Percentiles rank a stretch among this genome's conserved stretches.
phyloP scores from a whole-genome alignment of 2,329 filamentous ascomycete genomes.

The Gnomoniopsis sp. region DNA sequence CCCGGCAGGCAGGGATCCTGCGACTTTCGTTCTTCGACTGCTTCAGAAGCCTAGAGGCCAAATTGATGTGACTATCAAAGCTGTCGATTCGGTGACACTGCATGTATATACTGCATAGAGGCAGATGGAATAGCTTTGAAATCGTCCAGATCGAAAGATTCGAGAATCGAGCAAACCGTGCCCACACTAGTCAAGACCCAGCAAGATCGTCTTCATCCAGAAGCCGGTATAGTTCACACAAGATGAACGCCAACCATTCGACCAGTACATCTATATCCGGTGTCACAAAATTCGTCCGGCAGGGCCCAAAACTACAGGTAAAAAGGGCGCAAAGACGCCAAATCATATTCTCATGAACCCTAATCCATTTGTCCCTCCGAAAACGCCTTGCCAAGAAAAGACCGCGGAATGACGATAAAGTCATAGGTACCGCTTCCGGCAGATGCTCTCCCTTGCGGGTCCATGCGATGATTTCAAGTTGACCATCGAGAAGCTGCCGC shows the following conservation, averaged over 20 bases:
- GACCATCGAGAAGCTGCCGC: not conserved
- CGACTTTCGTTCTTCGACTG: not conserved
- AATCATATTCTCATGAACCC: conserved; percentile 1
- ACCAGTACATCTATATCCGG: not conserved
- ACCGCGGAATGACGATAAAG: not conserved
- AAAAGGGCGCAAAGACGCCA: not conserved
- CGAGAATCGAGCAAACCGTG: too few species aligned
- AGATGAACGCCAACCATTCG: not conserved
- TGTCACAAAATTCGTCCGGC: not conserved
- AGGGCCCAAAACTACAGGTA: not conserved
- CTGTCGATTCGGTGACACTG: too few species aligned
- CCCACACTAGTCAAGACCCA: not conserved
- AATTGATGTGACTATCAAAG: not conserved
- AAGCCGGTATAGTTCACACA: not conserved
- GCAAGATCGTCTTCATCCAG: not conserved
- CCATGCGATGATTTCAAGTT: not conserved
- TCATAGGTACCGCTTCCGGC: not conserved
- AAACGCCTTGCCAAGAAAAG: conserved; percentile 9
- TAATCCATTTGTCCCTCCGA: not conserved
- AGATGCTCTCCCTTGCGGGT: not conserved
- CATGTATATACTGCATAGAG: not conserved
- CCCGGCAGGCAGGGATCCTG: conserved; percentile 13
- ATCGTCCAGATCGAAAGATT: not conserved
- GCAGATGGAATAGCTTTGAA: not conserved
- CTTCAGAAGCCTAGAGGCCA: not conserved